A percentile compares a stretch with the other conserved stretches of the same genome.
These are phyloP conservation scores for Calonectria honghensis DNA, from an alignment of 2,329 filamentous ascomycete genomes.

Conservation along the genomic window DNA sequence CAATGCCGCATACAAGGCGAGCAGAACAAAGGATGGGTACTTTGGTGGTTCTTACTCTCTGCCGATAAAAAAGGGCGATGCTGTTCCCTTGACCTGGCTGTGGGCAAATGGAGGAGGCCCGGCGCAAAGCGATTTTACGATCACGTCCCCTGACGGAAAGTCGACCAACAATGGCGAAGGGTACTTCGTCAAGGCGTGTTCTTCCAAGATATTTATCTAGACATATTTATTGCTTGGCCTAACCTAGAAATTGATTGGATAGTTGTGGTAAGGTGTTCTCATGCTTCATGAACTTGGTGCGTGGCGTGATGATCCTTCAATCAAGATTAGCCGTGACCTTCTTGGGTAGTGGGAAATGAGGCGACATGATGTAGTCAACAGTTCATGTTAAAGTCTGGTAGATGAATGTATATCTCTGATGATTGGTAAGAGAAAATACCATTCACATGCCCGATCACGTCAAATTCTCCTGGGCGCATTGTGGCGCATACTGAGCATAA, in stretches of 20 bases:
- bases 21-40: background rate
- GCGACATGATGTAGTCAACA: accelerated
- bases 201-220: background rate
- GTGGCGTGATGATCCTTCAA: background rate
- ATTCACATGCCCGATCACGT: background rate
- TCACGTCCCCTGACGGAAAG: background rate
- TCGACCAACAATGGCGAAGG: background rate
- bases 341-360: background rate
- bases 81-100: slow-evolving; percentile 16
- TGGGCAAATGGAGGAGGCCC: slow-evolving; percentile 19
- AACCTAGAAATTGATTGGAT: background rate
- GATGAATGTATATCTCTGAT: background rate
- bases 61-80: background rate
- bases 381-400: background rate
- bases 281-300: background rate
- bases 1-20: slow-evolving; percentile 17
- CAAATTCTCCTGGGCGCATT: background rate
- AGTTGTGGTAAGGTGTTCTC: background rate
- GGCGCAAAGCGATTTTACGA: slow-evolving; percentile 14
- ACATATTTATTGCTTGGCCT: too few relatives aligned
- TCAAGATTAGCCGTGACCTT: background rate
- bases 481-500: background rate
- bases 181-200: slow-evolving; percentile 6
- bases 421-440: background rate
- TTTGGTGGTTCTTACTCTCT: background rate